phyloP scores from a whole-genome alignment of 768 basidiomycete genomes.

The Hericium erinaceus region DNA sequence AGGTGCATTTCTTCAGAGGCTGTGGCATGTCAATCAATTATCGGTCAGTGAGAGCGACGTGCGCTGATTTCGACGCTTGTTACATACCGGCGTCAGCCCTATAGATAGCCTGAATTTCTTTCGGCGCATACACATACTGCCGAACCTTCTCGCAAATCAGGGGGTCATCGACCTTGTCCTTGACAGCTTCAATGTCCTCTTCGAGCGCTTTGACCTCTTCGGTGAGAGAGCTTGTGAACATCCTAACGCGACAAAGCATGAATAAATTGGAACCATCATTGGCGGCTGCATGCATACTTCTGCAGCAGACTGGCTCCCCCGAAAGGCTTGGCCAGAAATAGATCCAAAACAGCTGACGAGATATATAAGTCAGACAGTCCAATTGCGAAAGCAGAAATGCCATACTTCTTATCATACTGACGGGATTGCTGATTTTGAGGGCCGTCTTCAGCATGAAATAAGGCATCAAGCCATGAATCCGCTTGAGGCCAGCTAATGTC shows the following conservation, averaged over 20 bases:
- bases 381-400: background rate
- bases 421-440: constrained; percentile 88
- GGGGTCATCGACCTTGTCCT: constrained; percentile 83
- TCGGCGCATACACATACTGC: constrained; percentile 77
- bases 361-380: background rate
- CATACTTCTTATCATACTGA: constrained; percentile 88
- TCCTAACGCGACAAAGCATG: constrained; percentile 35
- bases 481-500: constrained; percentile 78
- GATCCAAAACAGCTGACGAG: constrained; percentile 59
- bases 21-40: constrained; percentile 17
- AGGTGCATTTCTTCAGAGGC: constrained; percentile 65
- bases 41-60: too few relatives aligned
- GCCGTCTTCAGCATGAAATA: constrained; percentile 94
- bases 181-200: constrained; percentile 82
- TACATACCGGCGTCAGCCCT: constrained; percentile 71
- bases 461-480: constrained; percentile 94
- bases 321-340: constrained; percentile 96
- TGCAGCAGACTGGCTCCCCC: constrained; percentile 89
- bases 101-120: constrained; percentile 79
- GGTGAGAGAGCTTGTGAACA: constrained; percentile 88
- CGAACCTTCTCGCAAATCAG: constrained; percentile 83
- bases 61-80: too few relatives aligned
- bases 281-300: constrained; percentile 36
- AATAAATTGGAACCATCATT: background rate
- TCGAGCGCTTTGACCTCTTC: constrained; percentile 83